These are phyloP conservation scores for Vitis labrusca DNA, from an alignment of 164 flowering plant species.

Conservation along the genomic window DNA sequence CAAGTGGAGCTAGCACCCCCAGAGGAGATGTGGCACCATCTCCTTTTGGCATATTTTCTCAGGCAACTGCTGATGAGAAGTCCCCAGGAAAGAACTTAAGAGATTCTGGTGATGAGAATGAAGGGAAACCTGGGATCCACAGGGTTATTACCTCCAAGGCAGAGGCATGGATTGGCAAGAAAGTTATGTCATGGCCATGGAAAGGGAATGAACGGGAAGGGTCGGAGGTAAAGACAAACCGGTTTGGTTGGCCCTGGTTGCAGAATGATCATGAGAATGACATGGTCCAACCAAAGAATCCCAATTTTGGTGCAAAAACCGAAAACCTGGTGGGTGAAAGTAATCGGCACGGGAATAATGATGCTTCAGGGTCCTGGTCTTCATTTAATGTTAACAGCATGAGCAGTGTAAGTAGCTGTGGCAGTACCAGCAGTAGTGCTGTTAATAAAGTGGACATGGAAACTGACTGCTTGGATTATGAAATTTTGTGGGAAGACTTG, in stretches of 20 bases:
- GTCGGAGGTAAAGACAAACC: slow-evolving; percentile 39
- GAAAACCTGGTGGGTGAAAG: slow-evolving; percentile 48
- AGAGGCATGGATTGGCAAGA: slow-evolving; percentile 86
- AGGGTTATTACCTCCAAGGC: slow-evolving; percentile 75
- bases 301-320: slow-evolving; percentile 29
- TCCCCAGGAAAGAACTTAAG: slow-evolving; percentile 32
- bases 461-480: slow-evolving; percentile 77
- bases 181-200: slow-evolving; percentile 84
- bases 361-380: slow-evolving; percentile 84
- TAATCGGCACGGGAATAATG: slow-evolving; percentile 47
- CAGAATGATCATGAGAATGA: slow-evolving; percentile 61
- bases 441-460: slow-evolving; percentile 75
- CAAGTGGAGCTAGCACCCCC: slow-evolving; percentile 95
- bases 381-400: slow-evolving; percentile 78
- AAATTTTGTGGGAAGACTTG: slow-evolving; percentile 96
- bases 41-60: slow-evolving; percentile 50
- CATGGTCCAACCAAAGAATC: slow-evolving; percentile 33
- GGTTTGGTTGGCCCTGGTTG: slow-evolving; percentile 59
- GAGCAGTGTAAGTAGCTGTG: slow-evolving; percentile 90
- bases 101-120: slow-evolving; percentile 70
- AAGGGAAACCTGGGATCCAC: slow-evolving; percentile 65
- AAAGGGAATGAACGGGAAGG: slow-evolving; percentile 68
- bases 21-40: slow-evolving; percentile 60
- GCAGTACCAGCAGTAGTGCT: slow-evolving; percentile 81
- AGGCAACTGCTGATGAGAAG: slow-evolving; percentile 39